Conservation (phyloP, 2,329 filamentous ascomycete genomes). For the Fusarium sp. region DNA sequence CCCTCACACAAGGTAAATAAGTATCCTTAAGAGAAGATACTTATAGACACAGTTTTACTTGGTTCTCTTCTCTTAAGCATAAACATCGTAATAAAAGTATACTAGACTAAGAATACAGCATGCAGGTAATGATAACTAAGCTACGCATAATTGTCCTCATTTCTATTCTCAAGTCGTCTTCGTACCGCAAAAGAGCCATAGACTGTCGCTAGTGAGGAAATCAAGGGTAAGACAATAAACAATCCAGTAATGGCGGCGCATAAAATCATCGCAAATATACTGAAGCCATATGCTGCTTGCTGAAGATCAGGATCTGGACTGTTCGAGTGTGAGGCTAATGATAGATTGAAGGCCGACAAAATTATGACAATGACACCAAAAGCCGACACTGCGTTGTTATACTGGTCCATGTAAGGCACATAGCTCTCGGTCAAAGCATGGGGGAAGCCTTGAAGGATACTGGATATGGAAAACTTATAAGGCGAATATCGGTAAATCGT, state of each 20-base stretch:
- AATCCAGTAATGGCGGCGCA: background rate
- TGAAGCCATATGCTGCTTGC: background rate
- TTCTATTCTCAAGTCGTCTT: background rate
- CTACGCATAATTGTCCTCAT: background rate
- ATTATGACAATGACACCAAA: slow-evolving; percentile 1
- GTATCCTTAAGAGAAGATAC: background rate
- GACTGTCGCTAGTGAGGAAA: background rate
- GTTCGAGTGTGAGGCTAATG: background rate
- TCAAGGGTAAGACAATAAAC: background rate
- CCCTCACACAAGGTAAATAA: background rate
- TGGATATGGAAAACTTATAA: background rate
- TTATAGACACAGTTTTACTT: background rate
- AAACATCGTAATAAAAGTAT: too few relatives aligned
- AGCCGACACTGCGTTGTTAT: background rate
- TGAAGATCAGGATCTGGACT: background rate
- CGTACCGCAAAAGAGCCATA: background rate
- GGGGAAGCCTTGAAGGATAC: background rate
- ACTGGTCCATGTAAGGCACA: slow-evolving; percentile 4
- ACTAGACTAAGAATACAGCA: background rate
- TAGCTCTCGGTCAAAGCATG: background rate
- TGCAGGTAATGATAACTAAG: background rate
- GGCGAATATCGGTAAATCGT: slow-evolving; percentile 1
- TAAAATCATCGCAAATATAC: background rate
- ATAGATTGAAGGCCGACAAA: background rate
- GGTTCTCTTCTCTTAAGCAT: background rate